Conservation (phyloP, 805 yeast species). For the Ogataea thermomethanolica region DNA sequence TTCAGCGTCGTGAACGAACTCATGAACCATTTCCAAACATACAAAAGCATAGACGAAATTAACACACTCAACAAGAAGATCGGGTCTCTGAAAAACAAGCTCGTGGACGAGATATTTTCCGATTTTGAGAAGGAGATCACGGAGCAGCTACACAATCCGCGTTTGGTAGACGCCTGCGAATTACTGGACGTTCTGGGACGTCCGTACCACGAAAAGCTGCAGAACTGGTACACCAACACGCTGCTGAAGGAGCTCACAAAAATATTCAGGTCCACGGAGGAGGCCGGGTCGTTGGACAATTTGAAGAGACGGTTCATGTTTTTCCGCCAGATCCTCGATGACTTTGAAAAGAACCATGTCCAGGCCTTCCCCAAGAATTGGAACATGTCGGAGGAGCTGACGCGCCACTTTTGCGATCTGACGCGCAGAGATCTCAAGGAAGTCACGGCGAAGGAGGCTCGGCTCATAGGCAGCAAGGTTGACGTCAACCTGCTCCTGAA, state of each 20-base stretch:
- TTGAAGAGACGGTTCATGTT: conserved; percentile 76
- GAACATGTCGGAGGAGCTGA: conserved; percentile 62
- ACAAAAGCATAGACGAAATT: conserved; percentile 78
- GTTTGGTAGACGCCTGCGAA: conserved; percentile 61
- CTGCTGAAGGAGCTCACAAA: conserved; percentile 69
- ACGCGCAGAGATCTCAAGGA: conserved; percentile 66
- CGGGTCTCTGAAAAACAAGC: conserved; percentile 52
- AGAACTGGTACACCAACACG: conserved; percentile 68
- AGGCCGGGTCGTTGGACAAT: conserved; percentile 93
- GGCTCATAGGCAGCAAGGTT: conserved; percentile 32
- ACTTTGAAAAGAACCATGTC: conserved; percentile 47
- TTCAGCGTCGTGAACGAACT: conserved; percentile 72
- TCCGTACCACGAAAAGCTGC: conserved; percentile 54
- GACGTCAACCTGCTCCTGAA: conserved; percentile 65
- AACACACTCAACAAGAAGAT: conserved; percentile 61
- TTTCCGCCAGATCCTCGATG: conserved; percentile 66
- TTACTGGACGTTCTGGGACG: conserved; percentile 63
- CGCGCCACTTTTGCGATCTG: conserved; percentile 58
- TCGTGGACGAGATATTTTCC: conserved; percentile 65
- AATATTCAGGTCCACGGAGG: conserved; percentile 78
- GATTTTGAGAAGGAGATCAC: conserved; percentile 60
- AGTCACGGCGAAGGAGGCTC: conserved; percentile 42
- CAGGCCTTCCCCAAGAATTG: conserved; percentile 66
- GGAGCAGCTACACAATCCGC: conserved; percentile 33
- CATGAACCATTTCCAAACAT: conserved; percentile 69